Base-by-base conservation (phyloP, 768 basidiomycete species). In the Lactifluus subvellereus region DNA sequence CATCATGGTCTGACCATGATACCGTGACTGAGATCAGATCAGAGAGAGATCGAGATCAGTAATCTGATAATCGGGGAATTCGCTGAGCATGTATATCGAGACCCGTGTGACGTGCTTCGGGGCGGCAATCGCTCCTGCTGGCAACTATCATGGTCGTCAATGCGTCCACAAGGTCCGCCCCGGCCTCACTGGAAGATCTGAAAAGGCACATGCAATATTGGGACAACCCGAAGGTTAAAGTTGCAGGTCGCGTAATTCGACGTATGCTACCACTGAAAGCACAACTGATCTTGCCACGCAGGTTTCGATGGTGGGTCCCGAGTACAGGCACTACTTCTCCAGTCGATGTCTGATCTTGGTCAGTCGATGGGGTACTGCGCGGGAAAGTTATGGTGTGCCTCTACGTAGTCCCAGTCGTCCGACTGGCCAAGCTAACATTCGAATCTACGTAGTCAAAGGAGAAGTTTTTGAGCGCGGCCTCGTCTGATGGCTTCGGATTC, bases 331-430 rank as follows among this genome's bases (percentile, higher is more conserved):
- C 16, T n/a, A 4, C 22, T 40, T 27, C 48, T 40, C 32, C 33
- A 48, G 30, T n/a, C 35, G 27, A 58, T 33, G 16, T 63, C 62
- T 53, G 27, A 48, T 56, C 32, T 37, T 52, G 38, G 18, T 8
- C 67, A 94, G 93, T 95, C 40, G 96, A 98, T 74, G 96, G 96
- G 33, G 86, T 98, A 11, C 79, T 97, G 16, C 82, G 96, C 37
- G 96, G 96, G n/a, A 98, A 98, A 75, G 90, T 87, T 71, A 91
- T 93, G 89, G 90, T 88, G 68, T 50, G 79, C 55, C 22, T 2
- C 5, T 50, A 13, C 32, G 7, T 43, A 6, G 14, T 10, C 37
- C 22, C 40, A 52, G n/a, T 33, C 40, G 35, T 52, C 49, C 56
- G 9, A 57, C 48, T 35, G 60, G 52, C 37, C 32, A 67, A 59